Conservation (phyloP, 2,329 filamentous ascomycete genomes). For the Colletotrichum sp. region DNA sequence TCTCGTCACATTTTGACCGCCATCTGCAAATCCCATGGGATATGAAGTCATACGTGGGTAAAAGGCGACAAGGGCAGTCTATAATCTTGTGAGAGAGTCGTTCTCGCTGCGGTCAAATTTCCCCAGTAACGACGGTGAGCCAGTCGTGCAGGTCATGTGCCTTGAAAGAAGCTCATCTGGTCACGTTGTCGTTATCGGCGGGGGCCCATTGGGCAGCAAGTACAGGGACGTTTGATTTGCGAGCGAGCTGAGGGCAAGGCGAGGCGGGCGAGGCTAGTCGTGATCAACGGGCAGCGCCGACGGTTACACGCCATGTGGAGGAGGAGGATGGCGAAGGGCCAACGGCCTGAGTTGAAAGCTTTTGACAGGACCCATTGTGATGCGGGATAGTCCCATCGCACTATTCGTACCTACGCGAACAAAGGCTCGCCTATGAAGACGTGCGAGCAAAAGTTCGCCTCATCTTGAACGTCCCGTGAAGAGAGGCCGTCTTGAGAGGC, state of each 20-base stretch:
- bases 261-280: constrained; percentile 19
- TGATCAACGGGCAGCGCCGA: constrained; percentile 8
- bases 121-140: constrained; percentile 1
- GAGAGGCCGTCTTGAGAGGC: neutral
- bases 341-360: neutral
- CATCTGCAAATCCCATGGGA: constrained; percentile 3
- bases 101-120: neutral
- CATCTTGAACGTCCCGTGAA: neutral
- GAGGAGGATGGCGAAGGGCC: neutral
- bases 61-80: neutral
- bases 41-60: constrained; percentile 19
- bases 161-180: neutral
- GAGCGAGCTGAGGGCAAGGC: constrained; percentile 23
- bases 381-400: constrained; percentile 8
- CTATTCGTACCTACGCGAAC: neutral
- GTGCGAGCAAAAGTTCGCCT: neutral
- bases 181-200: constrained; percentile 11
- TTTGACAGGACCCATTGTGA: constrained; percentile 2
- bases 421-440: neutral
- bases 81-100: neutral
- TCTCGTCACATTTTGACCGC: constrained; percentile 22
- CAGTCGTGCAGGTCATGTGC: constrained; percentile 19
- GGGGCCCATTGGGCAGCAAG: constrained; percentile 17
- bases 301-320: constrained; percentile 3
- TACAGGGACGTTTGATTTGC: constrained; percentile 5